Evolutionary conservation across 257 asterid genomes (phyloP), one percentile per base, ranked within the genome.

Genomic region (Lantana camara): DNA sequence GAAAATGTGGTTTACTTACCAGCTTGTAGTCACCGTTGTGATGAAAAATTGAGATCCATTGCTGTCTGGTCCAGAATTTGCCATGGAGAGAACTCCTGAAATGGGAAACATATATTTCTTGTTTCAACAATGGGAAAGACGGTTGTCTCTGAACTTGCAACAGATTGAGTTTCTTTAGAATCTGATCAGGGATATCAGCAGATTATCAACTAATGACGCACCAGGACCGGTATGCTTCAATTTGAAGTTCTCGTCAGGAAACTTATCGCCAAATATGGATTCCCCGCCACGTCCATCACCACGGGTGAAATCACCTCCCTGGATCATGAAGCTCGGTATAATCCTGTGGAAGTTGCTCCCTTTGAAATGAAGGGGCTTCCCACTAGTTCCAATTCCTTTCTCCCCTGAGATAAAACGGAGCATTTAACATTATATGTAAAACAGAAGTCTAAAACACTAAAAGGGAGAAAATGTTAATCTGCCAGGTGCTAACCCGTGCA

Each of bases 261-360:
- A 92, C 27, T 34, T 81, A 64, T 69, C 73, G 16, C 96, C 96
- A 66, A 73, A 89, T 45, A 92, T 89, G 1, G 98, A 92, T 71
- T 92, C 98, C 46, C 98, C 98, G 46, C 98, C 98, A 45, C 88
- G 82, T 41, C 96, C 98, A 79, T 92, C 96, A 15, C 96, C 96
- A 60, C 56, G 82, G 34, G 96, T 92, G 74, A 92, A 92, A 70
- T 92, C 98, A 13, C 96, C 98, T 61, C 98, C 98, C 71, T 89
- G 98, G 74, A 91, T 91, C 98, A 91, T 91, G 74, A 89, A 91
- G 79, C 83, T 80, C 9, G 96, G 98, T 70, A 91, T 88, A 81
- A 92, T 89, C 72, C 98, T 79, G 67, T 92, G 98, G 76, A 92
- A 89, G 59, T 59, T 73, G 80, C 92, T 86, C 47, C 96, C 98